Conservation (phyloP, 257 asterid species). For the Salvia rosmarinus region DNA sequence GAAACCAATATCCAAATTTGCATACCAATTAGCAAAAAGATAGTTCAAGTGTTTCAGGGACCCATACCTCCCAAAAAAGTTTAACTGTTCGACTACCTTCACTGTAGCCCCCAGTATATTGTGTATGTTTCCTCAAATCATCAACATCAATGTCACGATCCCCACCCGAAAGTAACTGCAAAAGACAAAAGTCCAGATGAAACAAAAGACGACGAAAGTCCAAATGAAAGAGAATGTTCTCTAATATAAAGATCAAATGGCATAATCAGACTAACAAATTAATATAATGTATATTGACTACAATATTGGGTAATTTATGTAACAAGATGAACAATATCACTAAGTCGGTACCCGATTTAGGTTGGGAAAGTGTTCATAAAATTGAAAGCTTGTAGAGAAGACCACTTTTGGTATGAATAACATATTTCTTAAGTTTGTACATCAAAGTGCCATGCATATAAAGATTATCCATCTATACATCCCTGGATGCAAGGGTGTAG, state of each 20-base stretch:
- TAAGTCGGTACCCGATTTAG: not conserved
- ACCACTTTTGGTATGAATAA: not conserved
- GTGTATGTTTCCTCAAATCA: conserved; percentile 82
- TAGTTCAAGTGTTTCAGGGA: conserved; percentile 28
- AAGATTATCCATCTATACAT: conserved; percentile 1
- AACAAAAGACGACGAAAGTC: conserved; percentile 24
- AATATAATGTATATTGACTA: not conserved
- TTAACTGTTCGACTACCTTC: conserved; percentile 88
- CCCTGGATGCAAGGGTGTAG: not conserved
- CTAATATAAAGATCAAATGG: conserved; percentile 11
- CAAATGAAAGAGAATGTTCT: conserved; percentile 11
- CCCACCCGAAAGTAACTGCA: conserved; percentile 93
- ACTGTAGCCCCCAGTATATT: conserved; percentile 88
- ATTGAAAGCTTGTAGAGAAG: not conserved
- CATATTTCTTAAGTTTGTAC: not conserved
- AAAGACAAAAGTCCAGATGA: conserved; percentile 26
- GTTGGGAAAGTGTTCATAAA: not conserved
- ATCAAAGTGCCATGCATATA: conserved; percentile 9
- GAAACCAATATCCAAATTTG: conserved; percentile 16
- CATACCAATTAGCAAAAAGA: conserved; percentile 3
- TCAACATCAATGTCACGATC: conserved; percentile 86
- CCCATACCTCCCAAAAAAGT: conserved; percentile 92
- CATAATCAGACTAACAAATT: conserved; percentile 20
- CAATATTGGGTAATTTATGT: not conserved
- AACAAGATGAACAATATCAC: conserved; percentile 3